phyloP scores from a whole-genome alignment of 225 moss, liverwort and hornwort species.

The Pseudisothecium myosuroides region DNA sequence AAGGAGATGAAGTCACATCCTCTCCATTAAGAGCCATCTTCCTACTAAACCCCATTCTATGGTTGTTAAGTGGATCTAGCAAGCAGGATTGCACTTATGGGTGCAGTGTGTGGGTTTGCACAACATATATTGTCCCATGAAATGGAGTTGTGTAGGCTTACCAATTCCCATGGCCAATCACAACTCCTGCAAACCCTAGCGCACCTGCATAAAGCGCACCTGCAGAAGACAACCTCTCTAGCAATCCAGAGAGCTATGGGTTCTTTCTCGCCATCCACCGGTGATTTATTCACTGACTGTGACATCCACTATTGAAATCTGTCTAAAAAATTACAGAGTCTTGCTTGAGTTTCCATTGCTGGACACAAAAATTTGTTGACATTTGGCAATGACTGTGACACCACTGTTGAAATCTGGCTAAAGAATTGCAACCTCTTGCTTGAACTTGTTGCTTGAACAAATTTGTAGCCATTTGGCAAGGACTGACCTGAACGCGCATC shows the following conservation, averaged over 20 bases:
- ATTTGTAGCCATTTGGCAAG: no score
- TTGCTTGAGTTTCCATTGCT: not conserved
- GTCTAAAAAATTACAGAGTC: not conserved
- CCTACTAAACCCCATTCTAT: not conserved
- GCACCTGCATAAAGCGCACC: not conserved
- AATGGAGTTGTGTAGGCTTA: no score
- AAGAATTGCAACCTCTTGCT: not conserved
- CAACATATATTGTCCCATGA: not conserved
- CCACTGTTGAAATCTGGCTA: not conserved
- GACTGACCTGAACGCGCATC: conserved; percentile 1
- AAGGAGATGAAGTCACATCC: not conserved
- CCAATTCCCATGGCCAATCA: not conserved
- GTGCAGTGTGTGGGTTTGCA: not conserved
- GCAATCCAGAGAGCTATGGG: not conserved
- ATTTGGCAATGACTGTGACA: not conserved
- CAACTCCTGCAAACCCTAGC: not conserved
- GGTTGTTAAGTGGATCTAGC: not conserved
- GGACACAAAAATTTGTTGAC: not conserved
- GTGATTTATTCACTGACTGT: not conserved
- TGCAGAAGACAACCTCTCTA: not conserved
- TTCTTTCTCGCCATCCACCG: not conserved
- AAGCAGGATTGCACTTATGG: not conserved
- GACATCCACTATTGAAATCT: not conserved
- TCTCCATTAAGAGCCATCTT: not conserved
- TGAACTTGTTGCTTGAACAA: not conserved